Evolutionary conservation across 495 filamentous ascomycete species (phyloP).

Genomic region (Trichoderma orchidacearum): DNA sequence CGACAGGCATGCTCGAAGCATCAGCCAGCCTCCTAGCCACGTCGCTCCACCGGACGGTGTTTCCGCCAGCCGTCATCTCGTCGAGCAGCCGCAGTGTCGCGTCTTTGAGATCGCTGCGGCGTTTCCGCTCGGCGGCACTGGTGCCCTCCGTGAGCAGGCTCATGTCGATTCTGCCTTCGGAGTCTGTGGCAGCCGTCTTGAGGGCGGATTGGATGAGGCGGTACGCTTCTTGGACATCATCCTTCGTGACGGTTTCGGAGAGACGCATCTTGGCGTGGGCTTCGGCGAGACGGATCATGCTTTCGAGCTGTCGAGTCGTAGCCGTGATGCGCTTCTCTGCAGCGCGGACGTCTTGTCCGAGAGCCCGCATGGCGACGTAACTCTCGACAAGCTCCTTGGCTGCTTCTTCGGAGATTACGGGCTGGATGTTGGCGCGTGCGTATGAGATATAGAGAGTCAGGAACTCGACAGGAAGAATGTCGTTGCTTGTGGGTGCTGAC

Average conservation of each 20-base stretch:
- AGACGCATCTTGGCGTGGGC: conserved; percentile 97
- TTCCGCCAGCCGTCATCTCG: conserved; percentile 57
- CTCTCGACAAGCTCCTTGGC: conserved; percentile 66
- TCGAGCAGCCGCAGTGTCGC: conserved; percentile 63
- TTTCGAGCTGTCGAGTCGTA: conserved; percentile 89
- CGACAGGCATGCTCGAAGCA: conserved; percentile 56
- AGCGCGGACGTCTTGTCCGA: conserved; percentile 88
- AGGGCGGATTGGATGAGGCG: conserved; percentile 87
- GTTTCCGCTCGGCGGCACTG: conserved; percentile 64
- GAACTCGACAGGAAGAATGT: conserved; percentile 86
- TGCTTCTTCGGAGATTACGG: conserved; percentile 61
- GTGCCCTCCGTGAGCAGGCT: conserved; percentile 84
- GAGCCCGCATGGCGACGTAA: conserved; percentile 92
- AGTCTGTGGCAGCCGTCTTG: conserved; percentile 90
- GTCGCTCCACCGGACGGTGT: conserved; percentile 61
- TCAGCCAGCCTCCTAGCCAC: conserved; percentile 62
- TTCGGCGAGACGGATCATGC: conserved; percentile 91
- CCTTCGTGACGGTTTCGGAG: conserved; percentile 54
- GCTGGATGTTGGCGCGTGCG: conserved; percentile 76
- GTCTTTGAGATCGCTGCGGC: conserved; percentile 73
- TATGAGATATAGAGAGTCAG: conserved; percentile 97
- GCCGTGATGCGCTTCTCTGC: conserved; percentile 93
- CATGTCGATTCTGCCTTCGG: conserved; percentile 96
- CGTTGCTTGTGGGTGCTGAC: conserved; percentile 51
- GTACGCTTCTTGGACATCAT: conserved; percentile 83